phyloP scores from a whole-genome alignment of 139 green algal genomes.

The Chlamydomonas incerta region DNA sequence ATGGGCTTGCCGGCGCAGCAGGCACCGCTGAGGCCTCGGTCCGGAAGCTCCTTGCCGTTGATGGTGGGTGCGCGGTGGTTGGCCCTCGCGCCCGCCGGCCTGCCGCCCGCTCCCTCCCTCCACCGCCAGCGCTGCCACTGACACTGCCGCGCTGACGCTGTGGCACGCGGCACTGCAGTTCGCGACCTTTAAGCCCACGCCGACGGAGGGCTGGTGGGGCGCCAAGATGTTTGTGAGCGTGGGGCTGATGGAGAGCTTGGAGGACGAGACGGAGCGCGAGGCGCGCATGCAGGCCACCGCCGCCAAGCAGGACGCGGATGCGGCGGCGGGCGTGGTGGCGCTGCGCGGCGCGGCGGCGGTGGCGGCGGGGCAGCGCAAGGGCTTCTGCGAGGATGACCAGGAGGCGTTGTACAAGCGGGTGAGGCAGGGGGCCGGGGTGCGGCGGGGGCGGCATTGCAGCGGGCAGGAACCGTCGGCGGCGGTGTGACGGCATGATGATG shows the following conservation, averaged over 20 bases:
- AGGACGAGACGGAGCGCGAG: conserved; percentile 55
- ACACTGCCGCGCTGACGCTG: too few relatives aligned
- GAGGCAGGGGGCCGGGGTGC: not conserved
- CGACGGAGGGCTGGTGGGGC: conserved; percentile 81
- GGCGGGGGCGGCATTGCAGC: too few relatives aligned
- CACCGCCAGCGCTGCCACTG: too few relatives aligned
- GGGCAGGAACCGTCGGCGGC: too few relatives aligned
- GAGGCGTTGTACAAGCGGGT: conserved; percentile 63
- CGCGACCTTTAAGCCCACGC: conserved; percentile 59
- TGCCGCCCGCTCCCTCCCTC: too few relatives aligned
- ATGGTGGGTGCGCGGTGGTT: too few relatives aligned
- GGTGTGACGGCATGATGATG: too few relatives aligned
- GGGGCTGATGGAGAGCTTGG: conserved; percentile 68
- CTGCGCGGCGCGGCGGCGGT: not conserved
- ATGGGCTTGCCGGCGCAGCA: too few relatives aligned
- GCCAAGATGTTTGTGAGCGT: conserved; percentile 69
- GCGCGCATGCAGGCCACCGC: conserved; percentile 26
- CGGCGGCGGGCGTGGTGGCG: conserved; percentile 16
- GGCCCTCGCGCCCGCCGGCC: too few relatives aligned
- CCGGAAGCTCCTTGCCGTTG: too few relatives aligned
- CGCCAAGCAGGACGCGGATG: conserved; percentile 28
- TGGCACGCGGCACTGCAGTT: too few relatives aligned
- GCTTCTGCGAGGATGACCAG: conserved; percentile 82
- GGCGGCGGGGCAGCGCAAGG: conserved; percentile 40
- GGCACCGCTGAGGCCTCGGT: too few relatives aligned